These are phyloP conservation scores for Hansenula anomala DNA, from an alignment of 1,139 yeast species.

Conservation along the genomic window DNA sequence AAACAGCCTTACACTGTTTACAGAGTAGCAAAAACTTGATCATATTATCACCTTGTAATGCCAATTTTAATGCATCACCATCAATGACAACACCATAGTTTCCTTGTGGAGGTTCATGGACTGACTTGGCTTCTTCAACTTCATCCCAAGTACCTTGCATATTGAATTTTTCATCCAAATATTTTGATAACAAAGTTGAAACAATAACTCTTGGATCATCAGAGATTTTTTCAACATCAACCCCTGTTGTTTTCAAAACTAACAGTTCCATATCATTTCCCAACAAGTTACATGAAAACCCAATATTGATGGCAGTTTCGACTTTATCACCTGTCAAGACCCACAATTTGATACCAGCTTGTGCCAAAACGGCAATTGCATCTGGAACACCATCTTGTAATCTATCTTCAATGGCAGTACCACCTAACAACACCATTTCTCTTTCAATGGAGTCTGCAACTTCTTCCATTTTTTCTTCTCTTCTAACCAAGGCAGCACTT, in stretches of 20 bases:
- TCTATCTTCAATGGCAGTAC: slow-evolving; percentile 97
- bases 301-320: slow-evolving; percentile 97
- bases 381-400: slow-evolving; percentile 96
- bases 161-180: slow-evolving; percentile 56
- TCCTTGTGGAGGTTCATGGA: slow-evolving; percentile 76
- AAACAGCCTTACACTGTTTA: slow-evolving; percentile 88
- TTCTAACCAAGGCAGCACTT: slow-evolving; percentile 64
- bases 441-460: slow-evolving; percentile 81
- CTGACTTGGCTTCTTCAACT: slow-evolving; percentile 58
- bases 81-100: slow-evolving; percentile 83
- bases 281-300: slow-evolving; percentile 88
- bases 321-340: slow-evolving; percentile 97
- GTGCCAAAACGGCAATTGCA: slow-evolving; percentile 74
- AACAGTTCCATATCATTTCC: slow-evolving; percentile 84
- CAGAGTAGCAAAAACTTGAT: slow-evolving; percentile 78
- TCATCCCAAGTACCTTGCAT: slow-evolving; percentile 55
- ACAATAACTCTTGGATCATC: slow-evolving; percentile 41
- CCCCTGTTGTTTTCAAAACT: slow-evolving; percentile 52
- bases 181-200: slow-evolving; percentile 52
- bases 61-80: slow-evolving; percentile 84
- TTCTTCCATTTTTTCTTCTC: slow-evolving; percentile 74
- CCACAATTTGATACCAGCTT: slow-evolving; percentile 96
- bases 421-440: slow-evolving; percentile 73
- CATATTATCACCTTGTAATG: slow-evolving; percentile 52
- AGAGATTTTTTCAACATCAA: slow-evolving; percentile 30